Percentiles rank a stretch among this genome's conserved stretches.
Evolutionary conservation across 371 early-diverging fungal genomes (phyloP).

Genomic region (Mortierella sp.): DNA sequence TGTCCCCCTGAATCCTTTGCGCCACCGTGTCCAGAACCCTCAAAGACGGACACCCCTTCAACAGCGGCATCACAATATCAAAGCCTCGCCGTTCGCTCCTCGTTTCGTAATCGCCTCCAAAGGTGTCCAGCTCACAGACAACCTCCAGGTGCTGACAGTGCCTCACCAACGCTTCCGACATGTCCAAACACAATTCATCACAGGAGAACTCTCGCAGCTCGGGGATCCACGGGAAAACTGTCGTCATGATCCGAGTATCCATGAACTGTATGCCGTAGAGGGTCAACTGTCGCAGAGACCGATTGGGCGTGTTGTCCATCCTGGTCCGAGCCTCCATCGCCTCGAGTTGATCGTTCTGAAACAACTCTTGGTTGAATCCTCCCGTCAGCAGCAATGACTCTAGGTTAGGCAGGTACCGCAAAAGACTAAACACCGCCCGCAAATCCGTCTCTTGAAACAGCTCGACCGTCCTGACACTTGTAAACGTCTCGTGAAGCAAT

Average conservation of each 20-base stretch:
- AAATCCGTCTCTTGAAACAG: neutral
- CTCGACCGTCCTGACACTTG: neutral
- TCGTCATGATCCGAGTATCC: neutral
- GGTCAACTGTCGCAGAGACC: neutral
- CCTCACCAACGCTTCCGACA: neutral
- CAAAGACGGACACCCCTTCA: conserved; percentile 4
- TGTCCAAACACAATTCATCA: neutral
- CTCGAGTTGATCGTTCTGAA: neutral
- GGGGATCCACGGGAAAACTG: neutral
- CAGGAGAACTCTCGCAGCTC: neutral
- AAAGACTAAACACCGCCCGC: neutral
- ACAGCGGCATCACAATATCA: neutral
- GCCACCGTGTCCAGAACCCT: conserved; percentile 7
- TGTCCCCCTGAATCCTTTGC: neutral
- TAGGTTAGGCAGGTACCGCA: conserved; percentile 8
- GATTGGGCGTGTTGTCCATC: neutral
- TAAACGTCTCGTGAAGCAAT: neutral
- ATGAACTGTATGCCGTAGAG: neutral
- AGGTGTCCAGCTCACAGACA: conserved; percentile 6
- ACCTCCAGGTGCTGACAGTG: conserved; percentile 14
- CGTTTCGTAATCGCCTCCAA: neutral
- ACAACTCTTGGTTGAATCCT: neutral
- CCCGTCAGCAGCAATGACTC: neutral
- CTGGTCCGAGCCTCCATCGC: neutral
- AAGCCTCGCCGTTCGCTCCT: neutral